Evolutionary conservation across 2,329 filamentous ascomycete species (phyloP), one percentile per base, ranked within the genome.

Genomic region (Dothistroma pini): DNA sequence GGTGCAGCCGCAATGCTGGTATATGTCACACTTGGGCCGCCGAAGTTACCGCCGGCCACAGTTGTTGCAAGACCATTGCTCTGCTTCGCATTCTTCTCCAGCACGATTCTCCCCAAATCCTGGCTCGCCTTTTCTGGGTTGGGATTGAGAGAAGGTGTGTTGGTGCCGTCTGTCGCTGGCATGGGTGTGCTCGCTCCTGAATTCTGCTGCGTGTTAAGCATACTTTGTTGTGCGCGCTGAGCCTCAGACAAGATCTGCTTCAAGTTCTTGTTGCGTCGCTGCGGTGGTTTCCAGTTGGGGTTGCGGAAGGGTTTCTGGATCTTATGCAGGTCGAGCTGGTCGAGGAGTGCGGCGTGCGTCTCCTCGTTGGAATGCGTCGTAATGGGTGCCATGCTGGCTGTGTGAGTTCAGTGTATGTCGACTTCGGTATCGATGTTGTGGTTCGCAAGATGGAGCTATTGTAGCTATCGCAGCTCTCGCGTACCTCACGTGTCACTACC

Each of bases 211-310:
- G 91, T 96, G 16, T 89, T 91, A 72, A 93, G 82, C 38, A 90
- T 83, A 3, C 92, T 96, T n/a, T 91, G 91, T 80, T 97, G 93
- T 73, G 89, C 91, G 69, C 91, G 89, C 22, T 90, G 86, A 12
- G 89, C 90, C 71, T 99, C 95, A 62, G 91, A 89, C 63, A 99
- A 83, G 64, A 99, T 95, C 70, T 96, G 91, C 78, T 97, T 97
- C 77, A 97, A 88, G 77, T 96, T 97, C 82, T 99, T 99, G 85
- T 99, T 99, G 77, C 95, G 91, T 56, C 95, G 92, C 76, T 93
- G 89, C 67, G 93, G 91, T 16, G 95, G 91, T 73, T 90, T 92
- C 95, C 95, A 99, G 75, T 86, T 80, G 2, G 89, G 82, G 74
- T 92, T 96, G 76, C 93, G 93, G 82, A 97, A 99, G 71, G 87